Evolutionary conservation across 1,284 basidiomycete species (phyloP).

Genomic region (Cryptococcus hybrid): DNA sequence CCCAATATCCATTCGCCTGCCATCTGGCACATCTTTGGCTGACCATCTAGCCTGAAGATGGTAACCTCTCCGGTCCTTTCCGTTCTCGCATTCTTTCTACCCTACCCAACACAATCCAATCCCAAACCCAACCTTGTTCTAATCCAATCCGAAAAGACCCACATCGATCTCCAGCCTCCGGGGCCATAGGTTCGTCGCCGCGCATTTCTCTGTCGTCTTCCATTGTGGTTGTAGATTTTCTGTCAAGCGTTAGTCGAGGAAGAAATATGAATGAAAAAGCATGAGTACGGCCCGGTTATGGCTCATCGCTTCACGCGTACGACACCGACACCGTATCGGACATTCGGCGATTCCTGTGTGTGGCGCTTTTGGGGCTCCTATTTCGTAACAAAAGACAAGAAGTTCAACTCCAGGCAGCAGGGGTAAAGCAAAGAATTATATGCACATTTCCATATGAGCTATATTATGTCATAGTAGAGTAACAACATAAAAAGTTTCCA

Average conservation of each 20-base stretch:
- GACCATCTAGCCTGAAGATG: neutral
- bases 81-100: neutral
- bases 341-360: neutral
- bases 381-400: no score
- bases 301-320: neutral
- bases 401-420: no score
- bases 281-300: neutral
- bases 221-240: slow-evolving; percentile 14
- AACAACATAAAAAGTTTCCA: no score
- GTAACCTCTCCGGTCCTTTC: neutral
- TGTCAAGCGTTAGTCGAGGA: neutral
- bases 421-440: no score
- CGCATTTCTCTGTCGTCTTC: slow-evolving; percentile 43
- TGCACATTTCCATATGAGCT: no score
- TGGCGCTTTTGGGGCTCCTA: neutral
- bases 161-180: slow-evolving; percentile 24
- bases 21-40: neutral
- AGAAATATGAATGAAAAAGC: neutral
- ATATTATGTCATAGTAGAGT: no score
- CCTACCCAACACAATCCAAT: slow-evolving; percentile 1
- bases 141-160: slow-evolving; percentile 13
- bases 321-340: neutral
- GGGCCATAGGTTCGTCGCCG: slow-evolving; percentile 29
- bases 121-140: slow-evolving; percentile 2
- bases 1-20: neutral